Percentiles rank a stretch among this genome's conserved stretches.
phyloP scores from a whole-genome alignment of 192 early-diverging fungal species.

The Thamnidium elegans region DNA sequence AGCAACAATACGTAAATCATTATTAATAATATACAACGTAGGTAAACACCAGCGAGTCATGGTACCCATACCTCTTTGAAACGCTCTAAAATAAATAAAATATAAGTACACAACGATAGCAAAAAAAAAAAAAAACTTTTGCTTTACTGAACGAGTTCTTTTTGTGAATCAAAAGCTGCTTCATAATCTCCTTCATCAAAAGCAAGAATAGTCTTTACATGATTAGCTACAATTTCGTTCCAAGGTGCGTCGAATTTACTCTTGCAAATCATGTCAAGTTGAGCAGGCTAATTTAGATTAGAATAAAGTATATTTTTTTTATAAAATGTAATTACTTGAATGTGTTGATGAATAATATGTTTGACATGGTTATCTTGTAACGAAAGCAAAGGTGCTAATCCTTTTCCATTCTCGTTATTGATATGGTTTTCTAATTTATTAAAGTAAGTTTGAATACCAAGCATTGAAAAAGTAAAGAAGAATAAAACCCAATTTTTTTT shows the following conservation, averaged over 20 bases:
- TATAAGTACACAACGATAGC: background rate
- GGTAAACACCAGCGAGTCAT: conserved; percentile 60
- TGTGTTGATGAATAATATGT: conserved; percentile 6
- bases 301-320: background rate
- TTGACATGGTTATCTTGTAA: conserved; percentile 18
- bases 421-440: conserved; percentile 2
- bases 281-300: conserved; percentile 7
- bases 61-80: conserved; percentile 45
- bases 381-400: conserved; percentile 18
- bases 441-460: conserved; percentile 9
- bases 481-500: too few species aligned
- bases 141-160: conserved; percentile 43
- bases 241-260: conserved; percentile 39
- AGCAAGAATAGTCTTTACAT: conserved; percentile 37
- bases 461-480: too few species aligned
- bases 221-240: conserved; percentile 43
- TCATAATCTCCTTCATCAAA: conserved; percentile 31
- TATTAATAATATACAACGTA: conserved; percentile 57
- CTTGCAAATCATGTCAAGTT: conserved; percentile 20
- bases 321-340: conserved; percentile 2
- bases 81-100: conserved; percentile 35
- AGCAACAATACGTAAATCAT: conserved; percentile 53
- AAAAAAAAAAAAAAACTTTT: background rate
- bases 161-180: conserved; percentile 46
- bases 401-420: conserved; percentile 15